Conservation (phyloP, 2,329 filamentous ascomycete genomes). For the Sporothrix dimorphospora region DNA sequence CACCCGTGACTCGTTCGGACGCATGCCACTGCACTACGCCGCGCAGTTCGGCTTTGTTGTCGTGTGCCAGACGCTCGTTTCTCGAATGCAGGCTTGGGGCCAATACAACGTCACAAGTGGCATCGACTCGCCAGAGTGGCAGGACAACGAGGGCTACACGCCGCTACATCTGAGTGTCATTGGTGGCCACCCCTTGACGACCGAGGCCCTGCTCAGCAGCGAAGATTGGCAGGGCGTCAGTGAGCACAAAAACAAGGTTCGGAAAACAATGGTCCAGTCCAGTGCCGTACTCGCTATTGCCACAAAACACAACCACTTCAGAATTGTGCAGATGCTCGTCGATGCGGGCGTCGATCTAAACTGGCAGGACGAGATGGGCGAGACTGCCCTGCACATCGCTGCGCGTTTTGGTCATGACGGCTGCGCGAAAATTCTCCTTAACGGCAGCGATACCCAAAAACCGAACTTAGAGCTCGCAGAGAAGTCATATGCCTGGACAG, state of each 20-base stretch:
- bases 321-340: slow-evolving; percentile 85
- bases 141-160: slow-evolving; percentile 88
- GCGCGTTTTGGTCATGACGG: slow-evolving; percentile 83
- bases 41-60: slow-evolving; percentile 92
- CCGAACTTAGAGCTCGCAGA: slow-evolving; percentile 68
- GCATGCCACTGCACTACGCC: slow-evolving; percentile 87
- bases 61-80: slow-evolving; percentile 86
- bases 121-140: slow-evolving; percentile 86
- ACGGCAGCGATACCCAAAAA: slow-evolving; percentile 68
- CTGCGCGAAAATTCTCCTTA: slow-evolving; percentile 76
- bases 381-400: slow-evolving; percentile 89
- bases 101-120: slow-evolving; percentile 83
- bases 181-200: slow-evolving; percentile 85
- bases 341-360: slow-evolving; percentile 92
- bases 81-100: slow-evolving; percentile 85
- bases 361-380: slow-evolving; percentile 85
- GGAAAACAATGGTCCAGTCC: slow-evolving; percentile 76
- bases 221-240: slow-evolving; percentile 74
- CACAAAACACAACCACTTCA: slow-evolving; percentile 81
- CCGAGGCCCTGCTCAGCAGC: slow-evolving; percentile 75
- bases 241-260: slow-evolving; percentile 63
- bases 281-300: slow-evolving; percentile 87
- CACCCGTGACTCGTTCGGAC: slow-evolving; percentile 75
- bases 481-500: slow-evolving; percentile 89
- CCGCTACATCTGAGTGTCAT: slow-evolving; percentile 92